Percentiles rank a stretch among this genome's conserved stretches.
Conservation (phyloP, 2,329 filamentous ascomycete species). For the Plectosphaerella sp. region DNA sequence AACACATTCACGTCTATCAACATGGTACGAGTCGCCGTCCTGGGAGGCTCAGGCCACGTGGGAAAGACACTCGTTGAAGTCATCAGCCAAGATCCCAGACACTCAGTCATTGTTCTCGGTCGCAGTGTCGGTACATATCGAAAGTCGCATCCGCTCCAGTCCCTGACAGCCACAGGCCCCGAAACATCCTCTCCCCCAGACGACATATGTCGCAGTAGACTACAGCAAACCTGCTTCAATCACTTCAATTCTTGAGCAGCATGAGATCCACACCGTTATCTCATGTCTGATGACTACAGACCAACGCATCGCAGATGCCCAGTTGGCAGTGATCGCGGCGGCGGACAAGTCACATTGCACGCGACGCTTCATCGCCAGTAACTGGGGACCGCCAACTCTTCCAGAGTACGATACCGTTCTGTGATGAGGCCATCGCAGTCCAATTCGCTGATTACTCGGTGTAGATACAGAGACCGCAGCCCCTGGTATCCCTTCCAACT, state of each 20-base stretch:
- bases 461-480: background rate
- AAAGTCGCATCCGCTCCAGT: background rate
- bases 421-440: background rate
- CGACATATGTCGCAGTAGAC: background rate
- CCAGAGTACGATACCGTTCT: background rate
- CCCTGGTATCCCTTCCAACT: background rate
- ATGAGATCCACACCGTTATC: conserved; percentile 36
- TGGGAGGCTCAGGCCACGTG: background rate
- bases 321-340: conserved; percentile 38
- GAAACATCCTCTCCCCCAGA: background rate
- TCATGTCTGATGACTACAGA: conserved; percentile 29
- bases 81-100: background rate
- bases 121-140: background rate
- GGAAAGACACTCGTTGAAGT: background rate
- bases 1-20: background rate
- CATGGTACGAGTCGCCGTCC: background rate
- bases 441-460: background rate
- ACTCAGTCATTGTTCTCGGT: background rate
- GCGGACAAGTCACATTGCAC: conserved; percentile 31
- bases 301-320: conserved; percentile 19
- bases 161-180: background rate
- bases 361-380: conserved; percentile 35
- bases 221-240: background rate
- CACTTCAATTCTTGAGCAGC: background rate
- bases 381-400: conserved; percentile 24